A percentile compares a stretch with the other conserved stretches of the same genome.
Evolutionary conservation across 352 stramenopile species (phyloP).

Genomic region (Plasmopara viticola): DNA sequence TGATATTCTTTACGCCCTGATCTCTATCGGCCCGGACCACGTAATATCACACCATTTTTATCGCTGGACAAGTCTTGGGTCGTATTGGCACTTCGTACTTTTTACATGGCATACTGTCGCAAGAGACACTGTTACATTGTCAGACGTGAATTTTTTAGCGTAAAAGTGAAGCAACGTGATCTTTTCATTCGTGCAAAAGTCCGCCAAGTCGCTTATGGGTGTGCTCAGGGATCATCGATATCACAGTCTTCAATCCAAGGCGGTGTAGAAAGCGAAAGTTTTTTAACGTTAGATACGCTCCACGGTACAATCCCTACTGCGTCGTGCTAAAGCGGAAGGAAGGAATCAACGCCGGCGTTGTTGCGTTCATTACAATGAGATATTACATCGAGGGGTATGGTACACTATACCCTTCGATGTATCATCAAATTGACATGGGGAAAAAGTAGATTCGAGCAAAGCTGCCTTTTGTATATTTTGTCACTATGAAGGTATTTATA

Average conservation of each 20-base stretch:
- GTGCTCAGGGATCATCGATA: constrained; percentile 78
- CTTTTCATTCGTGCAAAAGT: constrained; percentile 65
- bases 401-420: constrained; percentile 19
- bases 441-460: too few species aligned
- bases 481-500: too few species aligned
- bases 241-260: constrained; percentile 66
- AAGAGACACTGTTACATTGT: constrained; percentile 80
- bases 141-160: constrained; percentile 83
- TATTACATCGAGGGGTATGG: too few species aligned
- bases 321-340: constrained; percentile 84
- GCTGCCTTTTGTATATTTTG: too few species aligned
- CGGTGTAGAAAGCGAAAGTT: constrained; percentile 79
- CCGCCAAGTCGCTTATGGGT: constrained; percentile 64
- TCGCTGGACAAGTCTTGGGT: too few species aligned
- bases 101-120: too few species aligned
- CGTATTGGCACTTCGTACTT: too few species aligned
- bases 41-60: too few species aligned
- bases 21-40: too few species aligned
- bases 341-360: constrained; percentile 67
- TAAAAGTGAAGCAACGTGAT: constrained; percentile 75
- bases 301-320: constrained; percentile 74
- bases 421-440: too few species aligned
- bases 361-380: constrained; percentile 31
- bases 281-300: constrained; percentile 80
- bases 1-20: too few species aligned